phyloP scores from a whole-genome alignment of 257 asterid genomes.

The Fraxinus excelsior region DNA sequence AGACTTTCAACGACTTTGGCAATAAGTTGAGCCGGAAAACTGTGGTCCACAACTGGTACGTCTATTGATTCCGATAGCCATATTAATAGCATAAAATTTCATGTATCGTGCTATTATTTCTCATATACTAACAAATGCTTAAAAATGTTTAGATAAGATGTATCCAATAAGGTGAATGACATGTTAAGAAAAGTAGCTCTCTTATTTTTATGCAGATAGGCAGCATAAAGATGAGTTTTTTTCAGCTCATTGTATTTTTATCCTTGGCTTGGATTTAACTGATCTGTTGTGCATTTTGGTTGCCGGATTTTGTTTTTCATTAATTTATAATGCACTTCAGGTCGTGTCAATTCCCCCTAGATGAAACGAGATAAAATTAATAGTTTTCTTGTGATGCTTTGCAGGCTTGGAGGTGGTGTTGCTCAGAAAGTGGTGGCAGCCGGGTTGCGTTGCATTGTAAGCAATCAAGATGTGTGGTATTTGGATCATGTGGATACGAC shows the following conservation, averaged over 20 bases:
- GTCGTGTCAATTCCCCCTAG: background rate
- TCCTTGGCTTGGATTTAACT: background rate
- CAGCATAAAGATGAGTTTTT: background rate
- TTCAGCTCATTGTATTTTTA: background rate
- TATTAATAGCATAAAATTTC: background rate
- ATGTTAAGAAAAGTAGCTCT: background rate
- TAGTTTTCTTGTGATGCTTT: background rate
- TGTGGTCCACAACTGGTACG: slow-evolving; percentile 86
- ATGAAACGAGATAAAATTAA: background rate
- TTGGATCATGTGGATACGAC: slow-evolving; percentile 76
- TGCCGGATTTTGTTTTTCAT: no score
- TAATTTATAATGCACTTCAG: background rate
- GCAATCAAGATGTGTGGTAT: slow-evolving; percentile 96
- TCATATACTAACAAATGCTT: background rate
- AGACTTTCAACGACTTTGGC: slow-evolving; percentile 90
- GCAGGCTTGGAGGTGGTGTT: slow-evolving; percentile 86
- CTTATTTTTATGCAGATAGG: background rate
- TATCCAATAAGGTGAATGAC: background rate
- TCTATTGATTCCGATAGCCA: background rate
- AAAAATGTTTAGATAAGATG: background rate
- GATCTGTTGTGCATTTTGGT: background rate
- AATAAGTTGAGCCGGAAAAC: slow-evolving; percentile 80
- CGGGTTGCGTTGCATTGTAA: slow-evolving; percentile 86
- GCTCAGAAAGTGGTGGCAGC: slow-evolving; percentile 68
- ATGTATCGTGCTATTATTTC: background rate